These are phyloP conservation scores for Canna indica DNA, from an alignment of 176 grass and related monocot genomes.

Conservation along the genomic window DNA sequence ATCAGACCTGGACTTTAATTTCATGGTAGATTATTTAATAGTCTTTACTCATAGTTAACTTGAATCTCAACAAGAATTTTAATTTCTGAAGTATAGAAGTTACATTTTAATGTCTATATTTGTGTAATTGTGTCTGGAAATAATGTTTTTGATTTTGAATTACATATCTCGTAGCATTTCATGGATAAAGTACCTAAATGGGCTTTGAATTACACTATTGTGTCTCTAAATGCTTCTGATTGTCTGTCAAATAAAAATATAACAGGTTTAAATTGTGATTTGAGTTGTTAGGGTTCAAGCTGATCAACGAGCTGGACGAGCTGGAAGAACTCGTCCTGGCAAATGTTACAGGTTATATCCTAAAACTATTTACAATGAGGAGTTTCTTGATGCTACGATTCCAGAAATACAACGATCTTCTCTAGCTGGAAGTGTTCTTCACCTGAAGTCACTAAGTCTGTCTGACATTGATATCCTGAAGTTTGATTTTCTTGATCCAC, in stretches of 20 bases:
- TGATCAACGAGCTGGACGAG: slow-evolving; percentile 87
- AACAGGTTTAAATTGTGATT: not conserved
- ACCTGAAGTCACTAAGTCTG: slow-evolving; percentile 85
- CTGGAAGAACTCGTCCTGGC: slow-evolving; percentile 91
- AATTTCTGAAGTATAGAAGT: too few species aligned
- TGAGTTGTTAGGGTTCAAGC: slow-evolving; percentile 69
- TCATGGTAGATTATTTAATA: too few species aligned
- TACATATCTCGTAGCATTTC: not conserved
- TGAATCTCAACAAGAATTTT: too few species aligned
- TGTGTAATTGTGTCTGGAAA: not conserved
- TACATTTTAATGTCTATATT: too few species aligned
- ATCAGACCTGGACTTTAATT: too few species aligned
- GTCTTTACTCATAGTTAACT: too few species aligned
- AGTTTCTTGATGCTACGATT: slow-evolving; percentile 75
- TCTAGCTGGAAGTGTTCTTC: slow-evolving; percentile 77
- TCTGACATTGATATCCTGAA: slow-evolving; percentile 81
- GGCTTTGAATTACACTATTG: too few species aligned
- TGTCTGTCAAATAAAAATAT: not conserved
- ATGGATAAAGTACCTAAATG: too few species aligned
- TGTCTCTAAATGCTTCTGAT: not conserved
- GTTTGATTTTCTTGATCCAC: slow-evolving; percentile 97
- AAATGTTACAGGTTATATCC: slow-evolving; percentile 88
- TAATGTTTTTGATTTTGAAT: not conserved
- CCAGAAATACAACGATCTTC: slow-evolving; percentile 91
- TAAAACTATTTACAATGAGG: slow-evolving; percentile 52